Evolutionary conservation across 176 grass and related monocot genomes (phyloP), one percentile per base, ranked within the genome.

Genomic region (Dactylis glomerata): DNA sequence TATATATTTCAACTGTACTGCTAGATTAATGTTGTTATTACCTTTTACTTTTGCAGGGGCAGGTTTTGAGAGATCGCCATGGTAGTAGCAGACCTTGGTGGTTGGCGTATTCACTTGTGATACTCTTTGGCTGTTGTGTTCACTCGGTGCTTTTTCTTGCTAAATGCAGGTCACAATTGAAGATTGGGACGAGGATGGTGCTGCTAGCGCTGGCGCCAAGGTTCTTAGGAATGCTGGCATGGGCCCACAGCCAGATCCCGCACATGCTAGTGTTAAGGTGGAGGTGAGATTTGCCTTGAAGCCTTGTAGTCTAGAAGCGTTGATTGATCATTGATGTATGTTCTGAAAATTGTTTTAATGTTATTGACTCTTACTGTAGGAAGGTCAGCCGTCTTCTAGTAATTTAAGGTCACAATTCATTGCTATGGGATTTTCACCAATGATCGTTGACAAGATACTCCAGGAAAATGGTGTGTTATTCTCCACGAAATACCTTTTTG

Each of bases 401-500:
- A 36, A 82, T 63, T 51, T 95, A 87, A 93, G 87, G 75, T 89
- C 61, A 26, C 73, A 93, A 23, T 95, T 93, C 80, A 83, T 95
- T 85, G 89, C 72, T 10, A 95, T 95, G 92, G 95, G 91, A 6
- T 97, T 97, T 81, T 80, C 73, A 73, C 73, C 89, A 84, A 62
- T 31, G 55, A 54, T 93, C 69, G 95, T 97, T 38, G 91, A 97
- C 74, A 90, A 91, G 78, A 85, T 97, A 50, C 74, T 97, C 8
- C 55, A 77, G 28, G 78, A 90, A 90, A 87, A 97, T 88, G 90
- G 95, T 97, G 90, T 78, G 73, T 24, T 71, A 63, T 51, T 81
- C 41, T 80, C 19, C 73, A 30, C 22, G 6, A 66, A 47, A 62
- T 84, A 1, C 69, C 15, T 83, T 75, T 38, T 71, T 0, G 5